Evolutionary conservation across 23 red algal species (phyloP), one percentile per base, ranked within the genome.

Genomic region (Gracilaria caudata): DNA sequence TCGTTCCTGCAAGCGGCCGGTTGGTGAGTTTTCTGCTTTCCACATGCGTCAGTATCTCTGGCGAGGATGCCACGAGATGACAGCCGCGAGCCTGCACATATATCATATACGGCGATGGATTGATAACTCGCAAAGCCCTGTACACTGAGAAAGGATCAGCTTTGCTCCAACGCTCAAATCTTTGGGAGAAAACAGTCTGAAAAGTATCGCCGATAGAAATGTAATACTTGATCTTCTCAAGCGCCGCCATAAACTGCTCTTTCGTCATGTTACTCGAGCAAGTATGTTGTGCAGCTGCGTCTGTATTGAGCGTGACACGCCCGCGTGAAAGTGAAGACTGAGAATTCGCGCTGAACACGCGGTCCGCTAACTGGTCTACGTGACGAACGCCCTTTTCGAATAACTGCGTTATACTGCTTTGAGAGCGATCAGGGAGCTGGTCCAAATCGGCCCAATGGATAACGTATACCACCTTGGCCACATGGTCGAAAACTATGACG

Each of bases 51-150:
- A 99, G 86, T 7, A 99, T 99, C 73, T 99, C 97, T 14, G 97
- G 97, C 0, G 97, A 99, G 21, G 97, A 99, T 19, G 97, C 93
- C 8, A 99, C 93, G 21, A 99, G 92, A 72, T 84, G 60, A 45
- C 73, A 92, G 8, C 84, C 94, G 19, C 57, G 37, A 14, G 29
- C 35, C 75, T 88, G 93, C 93, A 99, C 94, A 57, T 99, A 99
- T 83, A 99, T 95, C 97, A 99, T 99, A 71, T 99, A 99, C 7
- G 97, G 97, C 16, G 97, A 99, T 36, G 97, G 97, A 74, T 99
- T 99, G 24, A 99, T 89, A 28, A 99, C 88, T 47, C 97, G 97
- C 73, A 99, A 64, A 12, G 97, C 92, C 16, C 97, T 73, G 53
- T 99, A 99, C 20, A 94, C 82, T 10, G 74, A 84, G 68, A 99